A percentile compares a stretch with the other conserved stretches of the same genome.
phyloP scores from a whole-genome alignment of 1,284 basidiomycete species.

The Heterobasidion occidentale region DNA sequence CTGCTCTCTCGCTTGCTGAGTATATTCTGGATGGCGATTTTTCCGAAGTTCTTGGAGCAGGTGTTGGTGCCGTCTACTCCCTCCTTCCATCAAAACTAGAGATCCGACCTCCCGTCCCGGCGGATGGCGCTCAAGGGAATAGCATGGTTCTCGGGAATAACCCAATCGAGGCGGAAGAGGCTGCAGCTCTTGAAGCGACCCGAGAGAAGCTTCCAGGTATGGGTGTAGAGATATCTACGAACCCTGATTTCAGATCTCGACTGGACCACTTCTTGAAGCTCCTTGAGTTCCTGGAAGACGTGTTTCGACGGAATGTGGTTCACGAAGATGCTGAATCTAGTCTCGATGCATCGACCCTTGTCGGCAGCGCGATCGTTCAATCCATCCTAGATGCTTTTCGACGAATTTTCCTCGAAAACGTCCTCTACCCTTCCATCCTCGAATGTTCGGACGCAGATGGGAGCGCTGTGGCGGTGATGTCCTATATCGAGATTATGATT shows the following conservation, averaged over 20 bases:
- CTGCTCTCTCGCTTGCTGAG: conserved; percentile 79
- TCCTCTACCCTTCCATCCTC: conserved; percentile 88
- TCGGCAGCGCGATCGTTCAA: conserved; percentile 74
- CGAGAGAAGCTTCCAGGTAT: conserved; percentile 48
- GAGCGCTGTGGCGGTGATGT: conserved; percentile 92
- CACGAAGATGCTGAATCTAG: conserved; percentile 28
- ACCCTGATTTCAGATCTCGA: conserved; percentile 69
- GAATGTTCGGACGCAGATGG: conserved; percentile 92
- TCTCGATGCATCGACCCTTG: conserved; percentile 50
- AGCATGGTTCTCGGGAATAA: conserved; percentile 64
- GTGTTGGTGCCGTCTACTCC: conserved; percentile 90
- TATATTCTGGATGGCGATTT: conserved; percentile 96
- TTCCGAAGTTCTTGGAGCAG: conserved; percentile 92
- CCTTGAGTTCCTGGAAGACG: conserved; percentile 89
- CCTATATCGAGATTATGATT: conserved; percentile 90
- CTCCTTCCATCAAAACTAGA: conserved; percentile 83
- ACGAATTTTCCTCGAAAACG: conserved; percentile 87
- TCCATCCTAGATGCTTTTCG: conserved; percentile 79
- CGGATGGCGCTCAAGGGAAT: conserved; percentile 30
- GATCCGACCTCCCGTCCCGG: conserved; percentile 40
- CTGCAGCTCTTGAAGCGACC: conserved; percentile 42
- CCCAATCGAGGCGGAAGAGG: conserved; percentile 42
- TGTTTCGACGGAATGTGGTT: conserved; percentile 56
- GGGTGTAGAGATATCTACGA: conserved; percentile 71
- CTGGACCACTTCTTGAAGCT: conserved; percentile 87